Evolutionary conservation across 2,329 filamentous ascomycete genomes (phyloP), one percentile per base, ranked within the genome.

Genomic region (Fusarium lyarnte): DNA sequence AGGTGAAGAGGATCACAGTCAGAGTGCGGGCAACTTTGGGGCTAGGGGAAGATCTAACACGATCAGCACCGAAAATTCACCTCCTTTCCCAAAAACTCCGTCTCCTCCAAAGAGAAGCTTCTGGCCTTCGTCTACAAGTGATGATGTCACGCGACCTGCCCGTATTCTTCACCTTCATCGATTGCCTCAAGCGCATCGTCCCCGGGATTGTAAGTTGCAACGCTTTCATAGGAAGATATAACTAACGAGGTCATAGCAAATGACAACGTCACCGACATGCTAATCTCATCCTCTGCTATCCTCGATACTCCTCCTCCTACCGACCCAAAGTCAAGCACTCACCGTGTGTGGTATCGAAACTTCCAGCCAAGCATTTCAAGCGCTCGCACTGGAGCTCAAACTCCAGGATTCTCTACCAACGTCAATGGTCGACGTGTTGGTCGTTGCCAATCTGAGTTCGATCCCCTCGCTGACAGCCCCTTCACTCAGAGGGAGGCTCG

Each of bases 1-100:
- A 19, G 81, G 81, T 11, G 79, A 83, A 51, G 81, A 82, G 58
- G 82, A 83, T 39, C 81, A 83, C 51, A 82, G 79, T 2, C 78
- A 81, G 38, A 63, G 72, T 7, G 76, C 71, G 5, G 64, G 69
- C 3, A 77, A 75, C 0, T 82, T 82, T 63, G 76, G 39, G 3
- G 45, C 38, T 25, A 53, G 38, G n/a, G 73, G 68, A 13, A 76
- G 78, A 45, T 79, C 79, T 8, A 77, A 72, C 11, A 81, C 81
- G 2, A 58, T 77, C 45, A 81, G 80, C 60, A 81, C 81, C 10
- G 47, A 75, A 3, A 77, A 78, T 21, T 79, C 80, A 2, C 66
- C 67, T 3, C 65, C 61, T 23, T 63, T 72, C 8, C 76, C 79
- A 8, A 63, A 66, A 13, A 81, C 80, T 14, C 79, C 80, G 1